Base-by-base conservation (phyloP, 306 rosid species). In the Trichosanthes cucumerina region DNA sequence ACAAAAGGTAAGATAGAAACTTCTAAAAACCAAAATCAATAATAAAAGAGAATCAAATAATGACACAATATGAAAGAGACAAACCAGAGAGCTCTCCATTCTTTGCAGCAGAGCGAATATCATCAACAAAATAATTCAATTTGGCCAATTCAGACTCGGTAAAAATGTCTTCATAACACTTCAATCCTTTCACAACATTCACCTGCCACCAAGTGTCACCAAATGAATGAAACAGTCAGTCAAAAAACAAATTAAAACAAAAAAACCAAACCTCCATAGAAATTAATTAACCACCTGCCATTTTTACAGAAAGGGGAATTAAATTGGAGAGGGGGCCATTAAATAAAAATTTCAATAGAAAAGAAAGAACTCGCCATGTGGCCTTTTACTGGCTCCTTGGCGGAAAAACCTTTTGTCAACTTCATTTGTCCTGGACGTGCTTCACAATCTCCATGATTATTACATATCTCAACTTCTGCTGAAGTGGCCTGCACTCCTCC, bases 151-250 rank as follows among this genome's bases (percentile, higher is more conserved):
- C 98, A 66, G 87, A 81, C 31, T 89, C 89, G 46, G 93, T 87
- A 81, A 96, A 96, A 70, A 91, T 34, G 58, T 93, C 91, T 49
- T 96, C 98, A 81, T 88, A 93, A 79, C 93, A 84, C 85, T 96
- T 96, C 73, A 96, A 83, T 6, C 99, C 99, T 79, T 92, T 96
- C 80, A 96, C 99, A 57, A 93, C 99, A 90, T 96, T 96, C 83
- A 93, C 98, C 99, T 96, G 91, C 80, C 36, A 26, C 65, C 84
- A 90, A 78, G 66, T 70, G 59, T 15, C 31, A 50, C 52, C 31
- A 39, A 21, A 68, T 11, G 52, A 65, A 70, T 23, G 14, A 38
- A 38, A 36, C 50, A 33, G 21, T 63, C 73, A 16, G 23, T 33
- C 23, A n/a, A n/a, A n/a, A n/a, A n/a, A n/a, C n/a, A n/a, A n/a